Evolutionary conservation across 176 grass and related monocot species (phyloP).

Genomic region (Pontederia paniculata): DNA sequence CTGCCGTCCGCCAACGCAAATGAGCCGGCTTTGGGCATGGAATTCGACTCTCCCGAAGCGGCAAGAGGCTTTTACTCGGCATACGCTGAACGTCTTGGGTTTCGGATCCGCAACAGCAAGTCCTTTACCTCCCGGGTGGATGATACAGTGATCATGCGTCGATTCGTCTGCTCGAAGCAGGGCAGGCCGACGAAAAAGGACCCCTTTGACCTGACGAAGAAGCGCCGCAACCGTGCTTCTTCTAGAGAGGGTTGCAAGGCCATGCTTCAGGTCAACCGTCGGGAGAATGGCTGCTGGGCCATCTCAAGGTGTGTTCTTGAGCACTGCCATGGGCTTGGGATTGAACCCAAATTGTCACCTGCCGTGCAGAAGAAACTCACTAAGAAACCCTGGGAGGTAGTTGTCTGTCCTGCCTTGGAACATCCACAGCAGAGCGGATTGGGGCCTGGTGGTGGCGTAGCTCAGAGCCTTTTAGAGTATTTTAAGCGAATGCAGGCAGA

Average conservation of each 20-base stretch:
- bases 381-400: conserved; percentile 16
- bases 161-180: conserved; percentile 56
- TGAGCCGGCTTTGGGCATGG: conserved; percentile 26
- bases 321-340: conserved; percentile 33
- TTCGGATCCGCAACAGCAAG: conserved; percentile 54
- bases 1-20: background rate
- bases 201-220: conserved; percentile 49
- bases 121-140: conserved; percentile 52
- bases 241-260: conserved; percentile 44
- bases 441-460: conserved; percentile 36
- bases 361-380: conserved; percentile 17
- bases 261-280: conserved; percentile 54
- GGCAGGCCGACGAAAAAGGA: conserved; percentile 47
- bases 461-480: conserved; percentile 48
- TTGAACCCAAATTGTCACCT: conserved; percentile 5
- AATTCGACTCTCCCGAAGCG: conserved; percentile 31
- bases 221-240: conserved; percentile 45
- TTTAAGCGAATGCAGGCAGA: conserved; percentile 54
- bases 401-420: background rate
- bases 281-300: conserved; percentile 32
- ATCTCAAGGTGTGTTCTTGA: conserved; percentile 35
- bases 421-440: conserved; percentile 23
- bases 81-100: conserved; percentile 31
- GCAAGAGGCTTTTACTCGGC: conserved; percentile 41
- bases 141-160: conserved; percentile 54